phyloP scores from a whole-genome alignment of 176 grass and related monocot species.

The Ensete glaucum region DNA sequence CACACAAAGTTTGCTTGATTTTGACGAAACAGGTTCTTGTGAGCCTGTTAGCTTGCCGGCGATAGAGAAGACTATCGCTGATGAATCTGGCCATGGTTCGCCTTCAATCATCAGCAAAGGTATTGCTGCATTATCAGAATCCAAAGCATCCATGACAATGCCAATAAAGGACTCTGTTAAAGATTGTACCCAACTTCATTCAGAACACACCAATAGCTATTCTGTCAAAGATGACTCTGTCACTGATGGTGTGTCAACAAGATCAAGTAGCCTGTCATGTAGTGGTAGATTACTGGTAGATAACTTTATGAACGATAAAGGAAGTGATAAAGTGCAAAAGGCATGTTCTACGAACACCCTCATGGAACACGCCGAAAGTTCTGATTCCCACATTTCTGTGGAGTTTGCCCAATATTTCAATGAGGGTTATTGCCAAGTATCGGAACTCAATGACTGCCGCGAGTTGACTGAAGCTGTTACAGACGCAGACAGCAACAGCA shows the following conservation, averaged over 20 bases:
- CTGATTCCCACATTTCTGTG: conserved; percentile 55
- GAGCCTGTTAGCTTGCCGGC: conserved; percentile 22
- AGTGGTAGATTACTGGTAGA: conserved; percentile 22
- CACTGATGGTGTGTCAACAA: conserved; percentile 25
- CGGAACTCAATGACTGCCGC: conserved; percentile 97
- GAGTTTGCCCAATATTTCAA: conserved; percentile 98
- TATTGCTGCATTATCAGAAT: conserved; percentile 21
- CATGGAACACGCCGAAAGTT: conserved; percentile 42
- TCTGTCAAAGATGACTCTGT: conserved; percentile 48
- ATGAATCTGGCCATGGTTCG: conserved; percentile 30
- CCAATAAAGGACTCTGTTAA: background rate
- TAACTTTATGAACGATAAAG: conserved; percentile 28
- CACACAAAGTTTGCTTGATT: conserved; percentile 27
- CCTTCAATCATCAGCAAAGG: conserved; percentile 22
- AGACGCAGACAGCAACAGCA: conserved; percentile 98
- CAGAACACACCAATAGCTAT: conserved; percentile 25
- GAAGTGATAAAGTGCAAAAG: conserved; percentile 30
- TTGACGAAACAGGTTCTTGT: conserved; percentile 26
- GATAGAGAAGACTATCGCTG: conserved; percentile 22
- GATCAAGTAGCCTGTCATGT: conserved; percentile 24
- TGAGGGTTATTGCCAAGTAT: conserved; percentile 99
- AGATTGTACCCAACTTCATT: conserved; percentile 14
- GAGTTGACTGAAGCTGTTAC: conserved; percentile 99
- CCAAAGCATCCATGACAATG: conserved; percentile 21
- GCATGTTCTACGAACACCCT: conserved; percentile 25